Evolutionary conservation across 202 grass and related monocot genomes (phyloP).

Genomic region (Musa balbisiana): DNA sequence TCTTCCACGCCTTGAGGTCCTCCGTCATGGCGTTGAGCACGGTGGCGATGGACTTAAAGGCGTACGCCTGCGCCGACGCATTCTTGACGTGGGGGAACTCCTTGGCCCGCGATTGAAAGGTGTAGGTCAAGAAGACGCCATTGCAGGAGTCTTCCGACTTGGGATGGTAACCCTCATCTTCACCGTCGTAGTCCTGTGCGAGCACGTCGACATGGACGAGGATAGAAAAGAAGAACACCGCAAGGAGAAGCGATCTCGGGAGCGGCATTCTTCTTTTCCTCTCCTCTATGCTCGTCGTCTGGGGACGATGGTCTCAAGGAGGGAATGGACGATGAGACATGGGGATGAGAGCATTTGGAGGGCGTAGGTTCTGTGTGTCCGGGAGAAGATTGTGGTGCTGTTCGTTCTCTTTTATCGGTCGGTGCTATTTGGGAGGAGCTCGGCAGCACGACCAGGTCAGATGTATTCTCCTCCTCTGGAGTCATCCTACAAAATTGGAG

Average conservation of each 20-base stretch:
- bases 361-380: neutral
- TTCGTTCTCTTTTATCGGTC: neutral
- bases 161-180: slow-evolving; percentile 21
- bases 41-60: slow-evolving; percentile 54
- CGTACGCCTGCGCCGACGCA: slow-evolving; percentile 78
- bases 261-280: slow-evolving; percentile 9
- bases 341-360: neutral
- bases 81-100: slow-evolving; percentile 89
- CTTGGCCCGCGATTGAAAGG: slow-evolving; percentile 52
- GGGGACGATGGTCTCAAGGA: neutral
- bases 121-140: slow-evolving; percentile 84
- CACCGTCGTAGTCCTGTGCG: slow-evolving; percentile 29
- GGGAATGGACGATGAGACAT: neutral
- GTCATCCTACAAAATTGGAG: neutral
- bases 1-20: slow-evolving; percentile 75
- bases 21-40: slow-evolving; percentile 70
- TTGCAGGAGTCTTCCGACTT: slow-evolving; percentile 62
- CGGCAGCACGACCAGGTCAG: neutral
- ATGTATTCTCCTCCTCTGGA: neutral
- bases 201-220: neutral
- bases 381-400: neutral
- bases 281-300: neutral
- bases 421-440: neutral
- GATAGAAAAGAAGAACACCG: slow-evolving; percentile 18
- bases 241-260: slow-evolving; percentile 15